A percentile compares a stretch with the other conserved stretches of the same genome.
phyloP scores from a whole-genome alignment of 495 filamentous ascomycete species.

The Ascodesmis nigricans region DNA sequence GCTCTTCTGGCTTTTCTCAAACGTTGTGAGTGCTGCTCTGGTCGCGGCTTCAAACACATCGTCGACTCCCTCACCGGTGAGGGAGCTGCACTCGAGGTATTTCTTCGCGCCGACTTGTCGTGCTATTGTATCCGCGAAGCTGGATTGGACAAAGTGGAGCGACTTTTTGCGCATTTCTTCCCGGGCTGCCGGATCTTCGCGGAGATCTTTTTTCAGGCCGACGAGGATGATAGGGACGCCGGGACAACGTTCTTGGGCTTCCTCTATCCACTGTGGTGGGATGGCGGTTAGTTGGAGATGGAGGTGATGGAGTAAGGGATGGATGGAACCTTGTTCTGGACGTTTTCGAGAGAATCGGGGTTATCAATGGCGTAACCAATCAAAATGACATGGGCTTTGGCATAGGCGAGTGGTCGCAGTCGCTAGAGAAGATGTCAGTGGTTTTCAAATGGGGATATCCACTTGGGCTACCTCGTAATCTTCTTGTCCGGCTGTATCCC shows the following conservation, averaged over 20 bases:
- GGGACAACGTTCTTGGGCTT: constrained; percentile 85
- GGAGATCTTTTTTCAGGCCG: constrained; percentile 91
- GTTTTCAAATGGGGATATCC: too few relatives aligned
- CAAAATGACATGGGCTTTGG: constrained; percentile 90
- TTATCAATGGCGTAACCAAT: constrained; percentile 93
- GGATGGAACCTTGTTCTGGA: constrained; percentile 64
- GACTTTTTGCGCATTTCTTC: constrained; percentile 97
- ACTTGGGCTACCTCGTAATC: constrained; percentile 64
- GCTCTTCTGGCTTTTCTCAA: constrained; percentile 62
- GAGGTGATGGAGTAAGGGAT: constrained; percentile 2
- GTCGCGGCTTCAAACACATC: constrained; percentile 98
- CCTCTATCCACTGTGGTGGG: constrained; percentile 63
- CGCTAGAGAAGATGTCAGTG: constrained; percentile 25
- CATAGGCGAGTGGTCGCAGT: constrained; percentile 84
- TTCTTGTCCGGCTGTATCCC: constrained; percentile 99
- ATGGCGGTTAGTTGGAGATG: constrained; percentile 3
- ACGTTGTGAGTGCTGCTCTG: constrained; percentile 74
- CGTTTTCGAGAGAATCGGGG: constrained; percentile 91
- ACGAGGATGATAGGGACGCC: constrained; percentile 90
- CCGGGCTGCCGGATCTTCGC: constrained; percentile 76
- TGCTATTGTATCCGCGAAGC: constrained; percentile 59
- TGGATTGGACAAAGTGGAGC: constrained; percentile 57
- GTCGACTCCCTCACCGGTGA: constrained; percentile 96
- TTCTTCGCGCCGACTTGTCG: constrained; percentile 76
- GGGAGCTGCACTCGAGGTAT: constrained; percentile 89